These are phyloP conservation scores for Smittium culicis DNA, from an alignment of 371 early-diverging fungal species.

Conservation along the genomic window DNA sequence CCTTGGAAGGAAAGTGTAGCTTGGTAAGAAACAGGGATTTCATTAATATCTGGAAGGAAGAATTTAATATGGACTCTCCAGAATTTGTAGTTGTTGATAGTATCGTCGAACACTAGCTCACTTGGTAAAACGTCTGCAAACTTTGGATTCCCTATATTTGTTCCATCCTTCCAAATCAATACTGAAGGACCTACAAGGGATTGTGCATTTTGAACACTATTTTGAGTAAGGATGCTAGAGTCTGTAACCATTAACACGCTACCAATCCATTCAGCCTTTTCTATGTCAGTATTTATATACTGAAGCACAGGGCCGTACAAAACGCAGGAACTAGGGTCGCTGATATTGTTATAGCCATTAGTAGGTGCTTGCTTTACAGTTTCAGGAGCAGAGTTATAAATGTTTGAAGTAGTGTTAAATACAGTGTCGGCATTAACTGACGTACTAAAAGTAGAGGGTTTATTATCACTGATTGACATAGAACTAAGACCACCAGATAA, in stretches of 20 bases:
- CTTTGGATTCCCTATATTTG: constrained; percentile 23
- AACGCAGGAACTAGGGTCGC: background rate
- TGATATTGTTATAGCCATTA: background rate
- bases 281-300: constrained; percentile 33
- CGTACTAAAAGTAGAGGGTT: background rate
- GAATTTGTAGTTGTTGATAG: constrained; percentile 27
- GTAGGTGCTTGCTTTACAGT: background rate
- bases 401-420: background rate
- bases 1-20: constrained; percentile 24
- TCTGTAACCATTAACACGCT: constrained; percentile 36
- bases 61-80: constrained; percentile 25
- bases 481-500: background rate
- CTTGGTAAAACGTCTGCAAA: constrained; percentile 25
- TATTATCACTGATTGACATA: background rate
- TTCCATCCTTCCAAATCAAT: constrained; percentile 16
- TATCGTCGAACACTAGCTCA: constrained; percentile 26
- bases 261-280: constrained; percentile 34
- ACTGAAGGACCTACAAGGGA: constrained; percentile 23
- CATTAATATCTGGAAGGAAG: constrained; percentile 22
- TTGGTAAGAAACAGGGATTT: constrained; percentile 31
- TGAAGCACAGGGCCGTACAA: constrained; percentile 29
- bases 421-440: background rate
- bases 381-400: background rate
- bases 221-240: constrained; percentile 16
- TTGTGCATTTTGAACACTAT: constrained; percentile 26